Evolutionary conservation across 2,329 filamentous ascomycete genomes (phyloP).

Genomic region (Colletotrichum sp.): DNA sequence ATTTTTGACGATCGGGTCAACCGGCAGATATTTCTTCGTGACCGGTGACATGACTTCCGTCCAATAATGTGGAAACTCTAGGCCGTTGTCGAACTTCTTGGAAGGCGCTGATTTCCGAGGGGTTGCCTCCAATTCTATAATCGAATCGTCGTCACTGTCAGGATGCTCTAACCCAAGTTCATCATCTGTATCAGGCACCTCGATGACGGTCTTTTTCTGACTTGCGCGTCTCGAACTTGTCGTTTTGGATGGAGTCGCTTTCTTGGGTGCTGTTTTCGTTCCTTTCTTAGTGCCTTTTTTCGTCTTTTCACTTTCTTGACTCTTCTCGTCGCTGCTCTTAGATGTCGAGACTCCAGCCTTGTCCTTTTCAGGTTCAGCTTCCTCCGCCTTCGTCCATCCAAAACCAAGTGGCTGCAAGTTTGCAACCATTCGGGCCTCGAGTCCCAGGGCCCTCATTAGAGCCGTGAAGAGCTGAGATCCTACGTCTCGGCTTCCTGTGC

Average conservation of each 20-base stretch:
- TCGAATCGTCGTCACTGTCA: conserved; percentile 63
- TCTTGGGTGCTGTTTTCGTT: background rate
- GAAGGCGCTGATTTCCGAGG: conserved; percentile 42
- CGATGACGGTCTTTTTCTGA: background rate
- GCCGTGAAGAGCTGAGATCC: conserved; percentile 91
- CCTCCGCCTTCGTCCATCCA: conserved; percentile 87
- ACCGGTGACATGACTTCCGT: conserved; percentile 85
- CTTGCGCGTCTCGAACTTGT: background rate
- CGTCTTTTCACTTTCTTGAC: conserved; percentile 10
- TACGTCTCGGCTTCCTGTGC: conserved; percentile 83
- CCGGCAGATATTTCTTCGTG: conserved; percentile 77
- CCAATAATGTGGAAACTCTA: conserved; percentile 92
- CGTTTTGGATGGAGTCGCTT: background rate
- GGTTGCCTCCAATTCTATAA: conserved; percentile 57
- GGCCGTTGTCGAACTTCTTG: conserved; percentile 72
- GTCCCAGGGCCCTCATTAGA: conserved; percentile 76
- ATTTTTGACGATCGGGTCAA: conserved; percentile 76
- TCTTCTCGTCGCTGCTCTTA: conserved; percentile 13
- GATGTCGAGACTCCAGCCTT: background rate
- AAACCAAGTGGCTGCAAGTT: conserved; percentile 88
- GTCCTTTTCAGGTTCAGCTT: conserved; percentile 63
- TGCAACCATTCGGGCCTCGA: conserved; percentile 83
- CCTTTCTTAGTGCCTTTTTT: conserved; percentile 17
- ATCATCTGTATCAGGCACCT: conserved; percentile 8
- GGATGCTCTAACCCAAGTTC: conserved; percentile 39